Evolutionary conservation across 169 alveolate genomes (phyloP).

Genomic region (Toxoplasma gondii): DNA sequence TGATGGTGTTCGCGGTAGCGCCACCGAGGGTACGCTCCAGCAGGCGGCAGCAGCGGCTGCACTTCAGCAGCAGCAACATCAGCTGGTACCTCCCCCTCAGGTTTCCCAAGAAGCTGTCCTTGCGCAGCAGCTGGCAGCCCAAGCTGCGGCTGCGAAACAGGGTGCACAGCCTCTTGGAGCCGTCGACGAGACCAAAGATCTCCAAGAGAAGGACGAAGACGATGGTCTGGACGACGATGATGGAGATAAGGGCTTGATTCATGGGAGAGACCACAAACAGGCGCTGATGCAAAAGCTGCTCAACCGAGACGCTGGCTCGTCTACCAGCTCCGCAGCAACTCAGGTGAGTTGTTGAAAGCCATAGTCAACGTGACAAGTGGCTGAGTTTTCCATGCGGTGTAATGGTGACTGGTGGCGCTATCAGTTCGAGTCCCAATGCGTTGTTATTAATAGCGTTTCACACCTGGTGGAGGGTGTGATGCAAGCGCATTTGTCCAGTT

Average conservation of each 20-base stretch:
- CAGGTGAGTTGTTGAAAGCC: conserved; percentile 48
- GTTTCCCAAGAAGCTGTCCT: conserved; percentile 67
- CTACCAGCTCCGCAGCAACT: conserved; percentile 45
- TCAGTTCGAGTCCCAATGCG: not conserved
- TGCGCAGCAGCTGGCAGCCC: conserved; percentile 69
- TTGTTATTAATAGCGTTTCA: not conserved
- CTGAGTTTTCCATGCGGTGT: not conserved
- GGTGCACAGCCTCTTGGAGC: conserved; percentile 59
- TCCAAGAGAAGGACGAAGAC: conserved; percentile 49
- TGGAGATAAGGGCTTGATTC: conserved; percentile 51
- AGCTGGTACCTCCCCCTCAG: conserved; percentile 55
- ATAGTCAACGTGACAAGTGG: conserved; percentile 52
- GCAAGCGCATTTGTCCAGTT: not conserved
- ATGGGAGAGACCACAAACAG: conserved; percentile 55
- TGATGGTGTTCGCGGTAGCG: conserved; percentile 70
- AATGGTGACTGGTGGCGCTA: not conserved
- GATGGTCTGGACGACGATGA: conserved; percentile 67
- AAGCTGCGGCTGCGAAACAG: conserved; percentile 58
- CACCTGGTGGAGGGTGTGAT: not conserved
- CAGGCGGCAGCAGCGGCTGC: conserved; percentile 45
- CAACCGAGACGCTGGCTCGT: conserved; percentile 45
- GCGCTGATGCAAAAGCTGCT: conserved; percentile 67
- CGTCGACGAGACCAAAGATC: conserved; percentile 24
- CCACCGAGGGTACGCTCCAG: conserved; percentile 59
- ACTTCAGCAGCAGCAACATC: conserved; percentile 24